phyloP scores from a whole-genome alignment of 1,284 basidiomycete genomes.

The Boletus semigastroideus region DNA sequence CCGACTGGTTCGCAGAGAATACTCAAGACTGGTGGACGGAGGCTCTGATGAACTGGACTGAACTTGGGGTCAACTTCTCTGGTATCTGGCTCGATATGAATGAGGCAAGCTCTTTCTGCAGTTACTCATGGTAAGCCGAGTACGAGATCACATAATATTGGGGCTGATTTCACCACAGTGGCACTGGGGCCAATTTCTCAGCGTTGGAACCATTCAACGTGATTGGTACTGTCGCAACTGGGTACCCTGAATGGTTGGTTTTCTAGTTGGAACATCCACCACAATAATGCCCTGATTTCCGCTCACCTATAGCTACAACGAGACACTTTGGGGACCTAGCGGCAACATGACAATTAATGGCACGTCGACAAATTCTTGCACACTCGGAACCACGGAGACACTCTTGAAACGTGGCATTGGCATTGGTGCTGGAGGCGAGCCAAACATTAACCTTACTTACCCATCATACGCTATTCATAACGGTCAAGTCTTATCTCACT shows the following conservation, averaged over 20 bases:
- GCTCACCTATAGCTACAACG: slow-evolving; percentile 53
- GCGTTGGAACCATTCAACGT: slow-evolving; percentile 36
- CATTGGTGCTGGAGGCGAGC: slow-evolving; percentile 43
- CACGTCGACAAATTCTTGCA: slow-evolving; percentile 48
- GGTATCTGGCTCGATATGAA: slow-evolving; percentile 83
- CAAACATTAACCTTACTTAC: slow-evolving; percentile 47
- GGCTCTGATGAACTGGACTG: slow-evolving; percentile 58
- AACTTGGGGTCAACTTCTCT: slow-evolving; percentile 57
- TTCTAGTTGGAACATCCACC: neutral
- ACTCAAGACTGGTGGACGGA: slow-evolving; percentile 60
- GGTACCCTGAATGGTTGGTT: slow-evolving; percentile 62
- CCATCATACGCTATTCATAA: slow-evolving; percentile 76
- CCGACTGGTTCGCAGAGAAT: slow-evolving; percentile 68
- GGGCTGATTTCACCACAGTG: slow-evolving; percentile 36
- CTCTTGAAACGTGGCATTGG: slow-evolving; percentile 23
- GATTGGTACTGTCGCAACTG: slow-evolving; percentile 47
- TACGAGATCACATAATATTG: neutral
- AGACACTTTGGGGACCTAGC: slow-evolving; percentile 60
- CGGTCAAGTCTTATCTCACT: slow-evolving; percentile 36
- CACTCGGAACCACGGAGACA: slow-evolving; percentile 4
- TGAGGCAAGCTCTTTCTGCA: slow-evolving; percentile 64
- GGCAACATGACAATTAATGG: slow-evolving; percentile 77
- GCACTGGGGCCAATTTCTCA: slow-evolving; percentile 52
- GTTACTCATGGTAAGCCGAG: slow-evolving; percentile 55
- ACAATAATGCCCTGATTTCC: neutral